Evolutionary conservation across 495 filamentous ascomycete genomes (phyloP).

Genomic region (Penicillium desertorum): DNA sequence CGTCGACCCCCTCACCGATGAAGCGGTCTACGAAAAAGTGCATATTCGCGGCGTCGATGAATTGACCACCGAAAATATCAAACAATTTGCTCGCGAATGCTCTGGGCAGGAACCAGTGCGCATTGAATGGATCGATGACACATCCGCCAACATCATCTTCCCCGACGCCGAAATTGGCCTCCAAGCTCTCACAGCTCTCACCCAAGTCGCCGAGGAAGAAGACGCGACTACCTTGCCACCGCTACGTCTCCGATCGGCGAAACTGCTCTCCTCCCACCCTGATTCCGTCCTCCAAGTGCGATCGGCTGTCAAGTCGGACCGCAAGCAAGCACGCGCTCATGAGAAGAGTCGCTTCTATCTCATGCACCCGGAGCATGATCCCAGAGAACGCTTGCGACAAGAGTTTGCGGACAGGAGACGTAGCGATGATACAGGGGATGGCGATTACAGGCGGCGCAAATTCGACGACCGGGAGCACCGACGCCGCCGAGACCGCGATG

Average conservation of each 20-base stretch:
- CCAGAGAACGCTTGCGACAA: constrained; percentile 63
- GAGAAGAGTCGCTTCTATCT: constrained; percentile 88
- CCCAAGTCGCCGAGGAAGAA: constrained; percentile 40
- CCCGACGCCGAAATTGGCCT: constrained; percentile 64
- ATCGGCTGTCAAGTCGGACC: constrained; percentile 70
- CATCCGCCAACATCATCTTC: constrained; percentile 83
- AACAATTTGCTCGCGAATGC: constrained; percentile 65
- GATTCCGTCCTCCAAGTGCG: constrained; percentile 70
- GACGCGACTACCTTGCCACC: constrained; percentile 42
- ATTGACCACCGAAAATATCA: constrained; percentile 74
- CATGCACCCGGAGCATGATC: constrained; percentile 84
- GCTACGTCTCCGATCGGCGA: constrained; percentile 59
- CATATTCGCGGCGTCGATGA: constrained; percentile 81
- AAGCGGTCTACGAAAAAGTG: constrained; percentile 60
- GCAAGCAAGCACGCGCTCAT: constrained; percentile 72
- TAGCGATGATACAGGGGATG: constrained; percentile 59
- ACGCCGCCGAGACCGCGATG: constrained; percentile 52
- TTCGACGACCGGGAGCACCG: constrained; percentile 58
- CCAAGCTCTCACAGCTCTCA: constrained; percentile 68
- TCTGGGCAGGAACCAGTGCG: constrained; percentile 56
- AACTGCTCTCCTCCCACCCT: constrained; percentile 61
- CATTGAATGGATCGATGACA: constrained; percentile 95
- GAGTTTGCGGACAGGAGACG: constrained; percentile 48
- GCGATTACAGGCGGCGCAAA: constrained; percentile 56
- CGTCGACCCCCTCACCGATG: constrained; percentile 32